Evolutionary conservation across 2,329 filamentous ascomycete species (phyloP).

Genomic region (Venturia pyrina): DNA sequence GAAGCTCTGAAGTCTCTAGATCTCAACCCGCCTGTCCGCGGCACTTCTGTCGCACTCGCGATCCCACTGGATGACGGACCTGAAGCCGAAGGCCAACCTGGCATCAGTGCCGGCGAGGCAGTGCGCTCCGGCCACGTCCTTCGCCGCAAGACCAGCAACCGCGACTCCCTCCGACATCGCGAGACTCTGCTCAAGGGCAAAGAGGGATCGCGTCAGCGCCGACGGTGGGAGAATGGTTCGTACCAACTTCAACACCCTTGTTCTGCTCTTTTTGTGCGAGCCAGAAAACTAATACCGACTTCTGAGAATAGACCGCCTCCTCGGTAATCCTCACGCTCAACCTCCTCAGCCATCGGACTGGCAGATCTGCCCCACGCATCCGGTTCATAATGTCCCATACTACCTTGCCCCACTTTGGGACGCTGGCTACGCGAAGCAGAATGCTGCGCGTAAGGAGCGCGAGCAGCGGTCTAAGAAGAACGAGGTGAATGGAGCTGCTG

Average conservation of each 20-base stretch:
- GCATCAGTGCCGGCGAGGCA: conserved; percentile 32
- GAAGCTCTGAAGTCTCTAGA: conserved; percentile 34
- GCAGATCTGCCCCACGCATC: conserved; percentile 72
- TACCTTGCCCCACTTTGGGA: conserved; percentile 85
- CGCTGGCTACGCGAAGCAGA: conserved; percentile 35
- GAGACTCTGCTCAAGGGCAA: conserved; percentile 80
- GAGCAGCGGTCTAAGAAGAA: conserved; percentile 2
- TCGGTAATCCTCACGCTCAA: conserved; percentile 76
- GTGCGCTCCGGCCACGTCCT: conserved; percentile 36
- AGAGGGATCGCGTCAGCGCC: conserved; percentile 74
- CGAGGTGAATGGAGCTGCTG: background rate
- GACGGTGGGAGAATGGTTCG: conserved; percentile 89
- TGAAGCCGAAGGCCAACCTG: conserved; percentile 19
- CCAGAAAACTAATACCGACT: background rate
- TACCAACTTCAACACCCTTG: background rate
- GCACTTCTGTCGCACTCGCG: conserved; percentile 53
- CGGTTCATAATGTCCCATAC: conserved; percentile 71
- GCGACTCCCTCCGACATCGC: conserved; percentile 55
- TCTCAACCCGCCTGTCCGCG: conserved; percentile 27
- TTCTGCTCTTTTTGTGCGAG: background rate
- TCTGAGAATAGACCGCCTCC: conserved; percentile 57
- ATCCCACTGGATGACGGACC: conserved; percentile 62
- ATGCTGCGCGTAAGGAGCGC: conserved; percentile 31
- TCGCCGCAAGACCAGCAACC: conserved; percentile 45
- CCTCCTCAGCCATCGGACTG: conserved; percentile 77